A percentile compares a stretch with the other conserved stretches of the same genome.
Conservation (phyloP, 208 protist genomes). For the Spongospora subterranea region DNA sequence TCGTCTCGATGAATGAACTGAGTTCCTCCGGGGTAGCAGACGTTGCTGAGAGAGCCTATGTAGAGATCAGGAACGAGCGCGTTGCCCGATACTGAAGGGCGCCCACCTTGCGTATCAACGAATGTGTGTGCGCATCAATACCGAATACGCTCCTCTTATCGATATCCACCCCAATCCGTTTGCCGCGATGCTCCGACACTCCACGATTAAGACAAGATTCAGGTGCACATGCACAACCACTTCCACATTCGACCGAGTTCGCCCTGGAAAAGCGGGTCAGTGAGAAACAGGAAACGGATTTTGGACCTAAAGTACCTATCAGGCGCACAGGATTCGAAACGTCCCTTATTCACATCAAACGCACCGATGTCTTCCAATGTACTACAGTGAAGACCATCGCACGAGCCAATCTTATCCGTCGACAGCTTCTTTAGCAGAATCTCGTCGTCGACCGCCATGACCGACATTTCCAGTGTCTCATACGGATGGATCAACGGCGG, state of each 20-base stretch:
- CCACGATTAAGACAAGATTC: background rate
- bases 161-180: constrained; percentile 25
- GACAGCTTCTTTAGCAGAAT: background rate
- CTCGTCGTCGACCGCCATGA: constrained; percentile 15
- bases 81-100: background rate
- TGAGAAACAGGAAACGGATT: background rate
- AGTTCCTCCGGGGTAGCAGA: background rate
- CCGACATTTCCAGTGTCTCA: constrained; percentile 8
- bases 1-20: background rate
- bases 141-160: constrained; percentile 38
- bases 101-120: background rate
- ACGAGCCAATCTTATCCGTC: background rate
- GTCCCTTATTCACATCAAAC: constrained; percentile 24
- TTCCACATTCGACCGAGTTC: background rate
- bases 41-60: background rate
- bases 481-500: constrained; percentile 43
- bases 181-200: background rate
- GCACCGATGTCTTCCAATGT: constrained; percentile 1
- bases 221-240: background rate
- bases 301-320: background rate
- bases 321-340: constrained; percentile 6
- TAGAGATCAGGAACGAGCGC: background rate
- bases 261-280: background rate
- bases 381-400: constrained; percentile 1
- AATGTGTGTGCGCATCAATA: constrained; percentile 13